A percentile compares a stretch with the other conserved stretches of the same genome.
Evolutionary conservation across 202 grass and related monocot genomes (phyloP).

Genomic region (Setaria viridis): DNA sequence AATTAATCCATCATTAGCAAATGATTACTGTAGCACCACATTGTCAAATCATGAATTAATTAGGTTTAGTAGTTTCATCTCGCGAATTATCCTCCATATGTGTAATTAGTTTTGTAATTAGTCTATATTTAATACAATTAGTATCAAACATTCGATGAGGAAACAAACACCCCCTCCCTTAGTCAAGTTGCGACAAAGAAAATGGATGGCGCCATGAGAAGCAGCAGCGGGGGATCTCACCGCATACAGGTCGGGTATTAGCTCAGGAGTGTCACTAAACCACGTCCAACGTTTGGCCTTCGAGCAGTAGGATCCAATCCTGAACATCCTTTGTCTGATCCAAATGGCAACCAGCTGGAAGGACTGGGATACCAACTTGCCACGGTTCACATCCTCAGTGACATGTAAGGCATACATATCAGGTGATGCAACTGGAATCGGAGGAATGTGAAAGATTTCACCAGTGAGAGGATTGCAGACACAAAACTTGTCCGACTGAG

Average conservation of each 20-base stretch:
- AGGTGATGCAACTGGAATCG: neutral
- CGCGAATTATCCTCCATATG: no score
- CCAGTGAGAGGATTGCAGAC: conserved; percentile 39
- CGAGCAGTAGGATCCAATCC: conserved; percentile 8
- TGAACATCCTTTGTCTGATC: neutral
- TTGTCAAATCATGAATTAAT: no score
- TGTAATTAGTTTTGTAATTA: no score
- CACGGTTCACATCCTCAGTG: conserved; percentile 15
- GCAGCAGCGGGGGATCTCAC: neutral
- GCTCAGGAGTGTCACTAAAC: neutral
- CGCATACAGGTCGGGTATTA: conserved; percentile 19
- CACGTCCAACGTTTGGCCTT: conserved; percentile 23
- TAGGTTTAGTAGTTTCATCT: no score
- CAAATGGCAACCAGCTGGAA: conserved; percentile 33
- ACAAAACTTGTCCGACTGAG: neutral
- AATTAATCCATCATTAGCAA: no score
- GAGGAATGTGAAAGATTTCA: conserved; percentile 33
- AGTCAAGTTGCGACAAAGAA: conserved; percentile 30
- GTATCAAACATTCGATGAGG: no score
- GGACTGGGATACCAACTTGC: conserved; percentile 5
- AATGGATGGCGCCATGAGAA: conserved; percentile 35
- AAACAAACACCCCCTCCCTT: no score
- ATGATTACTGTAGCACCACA: no score
- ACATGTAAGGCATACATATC: conserved; percentile 27
- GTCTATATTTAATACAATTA: no score